Base-by-base conservation (phyloP, 176 grass and related monocot genomes). In the Carex myosuroides region DNA sequence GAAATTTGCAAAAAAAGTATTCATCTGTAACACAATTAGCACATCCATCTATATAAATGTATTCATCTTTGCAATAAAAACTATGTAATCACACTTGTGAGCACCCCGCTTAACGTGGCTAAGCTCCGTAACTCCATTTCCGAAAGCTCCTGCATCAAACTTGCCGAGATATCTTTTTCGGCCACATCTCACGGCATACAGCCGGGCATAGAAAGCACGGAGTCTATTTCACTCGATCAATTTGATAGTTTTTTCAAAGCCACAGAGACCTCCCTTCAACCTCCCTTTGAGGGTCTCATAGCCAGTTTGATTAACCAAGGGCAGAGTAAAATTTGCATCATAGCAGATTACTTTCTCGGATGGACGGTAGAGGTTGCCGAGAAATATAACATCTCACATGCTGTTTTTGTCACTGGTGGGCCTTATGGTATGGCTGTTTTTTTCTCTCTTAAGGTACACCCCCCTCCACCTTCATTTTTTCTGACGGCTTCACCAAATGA, bases 291-390 rank as follows among this genome's bases (percentile, higher is more conserved):
- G 64, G 26, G 5, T 70, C 76, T 90, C 59, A 32, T 87, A 29
- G 3, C 72, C 42, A 78, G 68, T 79, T 9, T 87, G 44, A 79
- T 70, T 4, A 83, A 33, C 20, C 67, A 69, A 48, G 16, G 42
- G 12, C 85, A 85, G 14, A 42, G 48, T 56, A 90, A 85, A 60
- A 9, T 90, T 41, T 90, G 89, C 65, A 56, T 92, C 30, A 37
- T 92, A 58, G 81, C 87, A 2, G 90, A 92, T 84, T 9, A 55
- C 24, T 92, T 92, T 72, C n/a, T 87, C 1, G 77, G 82, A 0
- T 89, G 85, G 90, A 92, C 90, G 1, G 85, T 84, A 7, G 66
- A 87, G 63, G 48, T 62, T 70, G 85, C 85, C 13, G 52, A 53
- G 54, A 66, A 16, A 26, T 56, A 80, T 62, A 87, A 87, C n/a